A percentile compares a stretch with the other conserved stretches of the same genome.
phyloP scores from a whole-genome alignment of 2,329 filamentous ascomycete species.

The Stagonosporopsis cucurbitacearum region DNA sequence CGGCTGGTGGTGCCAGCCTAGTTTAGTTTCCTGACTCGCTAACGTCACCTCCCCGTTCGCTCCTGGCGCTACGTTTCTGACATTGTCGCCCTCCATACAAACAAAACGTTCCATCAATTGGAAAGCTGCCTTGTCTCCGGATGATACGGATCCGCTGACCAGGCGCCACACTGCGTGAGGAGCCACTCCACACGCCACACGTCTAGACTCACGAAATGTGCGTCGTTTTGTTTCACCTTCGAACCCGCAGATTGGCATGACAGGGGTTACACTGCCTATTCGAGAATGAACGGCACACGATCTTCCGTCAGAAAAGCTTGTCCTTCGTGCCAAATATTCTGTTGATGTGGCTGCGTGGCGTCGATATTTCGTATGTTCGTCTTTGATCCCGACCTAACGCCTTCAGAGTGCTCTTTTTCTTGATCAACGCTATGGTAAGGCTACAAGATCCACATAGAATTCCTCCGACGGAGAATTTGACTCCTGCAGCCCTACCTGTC shows the following conservation, averaged over 20 bases:
- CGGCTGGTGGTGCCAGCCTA: not conserved
- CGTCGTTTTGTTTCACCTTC: conserved; percentile 29
- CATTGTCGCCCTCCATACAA: conserved; percentile 3
- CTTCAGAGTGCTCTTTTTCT: not conserved
- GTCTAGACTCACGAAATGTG: conserved; percentile 15
- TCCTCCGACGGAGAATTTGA: conserved; percentile 4
- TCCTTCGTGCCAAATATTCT: conserved; percentile 1
- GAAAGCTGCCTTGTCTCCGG: conserved; percentile 1
- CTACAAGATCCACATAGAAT: not conserved
- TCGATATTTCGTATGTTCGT: not conserved
- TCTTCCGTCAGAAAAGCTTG: conserved; percentile 21
- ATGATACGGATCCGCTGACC: not conserved
- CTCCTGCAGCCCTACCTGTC: conserved; percentile 2
- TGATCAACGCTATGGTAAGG: not conserved
- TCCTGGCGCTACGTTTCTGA: conserved; percentile 6
- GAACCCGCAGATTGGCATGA: conserved; percentile 20
- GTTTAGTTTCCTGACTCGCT: conserved; percentile 1
- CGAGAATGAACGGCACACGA: conserved; percentile 15
- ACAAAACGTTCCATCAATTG: conserved; percentile 31
- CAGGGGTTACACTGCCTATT: conserved; percentile 17
- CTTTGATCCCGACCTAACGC: not conserved
- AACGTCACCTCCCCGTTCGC: not conserved
- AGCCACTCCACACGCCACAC: conserved; percentile 16
- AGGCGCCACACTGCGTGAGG: conserved; percentile 2
- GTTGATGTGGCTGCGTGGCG: conserved; percentile 16